Base-by-base conservation (phyloP, 108 stramenopile genomes). In the Cyclotella sp. region DNA sequence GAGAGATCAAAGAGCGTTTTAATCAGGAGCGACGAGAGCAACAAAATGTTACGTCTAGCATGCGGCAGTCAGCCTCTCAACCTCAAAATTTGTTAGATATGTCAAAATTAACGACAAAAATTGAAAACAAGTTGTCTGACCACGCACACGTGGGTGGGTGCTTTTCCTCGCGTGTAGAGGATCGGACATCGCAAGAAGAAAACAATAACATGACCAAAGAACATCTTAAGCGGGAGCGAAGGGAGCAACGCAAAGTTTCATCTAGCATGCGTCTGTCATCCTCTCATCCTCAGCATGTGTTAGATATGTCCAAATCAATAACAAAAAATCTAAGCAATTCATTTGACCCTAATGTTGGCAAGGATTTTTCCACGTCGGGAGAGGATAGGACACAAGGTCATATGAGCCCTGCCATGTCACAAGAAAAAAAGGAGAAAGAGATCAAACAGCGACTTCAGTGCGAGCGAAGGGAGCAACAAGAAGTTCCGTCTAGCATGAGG, bases 161-260 rank as follows among this genome's bases (percentile, higher is more conserved):
- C 15, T 9, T 49, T 7, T 2, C 55, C 6, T 2, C 24, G 55
- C 46, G 21, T 1, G 43, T 26, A 67, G 46, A 49, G 49, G 65
- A 67, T 22, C 22, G 28, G 22, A 34, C 28, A 22, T 67, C 46
- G 0, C 65, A 67, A 67, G 46, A 49, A 40, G 65, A 67, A 24
- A 49, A 28, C 19, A 34, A 63, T 21, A 42, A 41, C 9, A 1
- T 0, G 43, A 43, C 19, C 40, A 63, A 63, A 63, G 30, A 62
- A 27, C 63, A 34, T 19, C 12, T 42, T 34, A 63, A 42, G 34
- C 42, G 10, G 43, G 63, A 42, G 43, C 34, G 40, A 27, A 27
- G 63, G n/a, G 26, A 41, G 63, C 40, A 42, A 43, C 40, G 42
- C 1, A 21, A 63, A 42, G 0, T 24, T 0, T 29, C 47, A n/a